phyloP scores from a whole-genome alignment of 1,284 basidiomycete genomes.

The Wolfiporia cocos region DNA sequence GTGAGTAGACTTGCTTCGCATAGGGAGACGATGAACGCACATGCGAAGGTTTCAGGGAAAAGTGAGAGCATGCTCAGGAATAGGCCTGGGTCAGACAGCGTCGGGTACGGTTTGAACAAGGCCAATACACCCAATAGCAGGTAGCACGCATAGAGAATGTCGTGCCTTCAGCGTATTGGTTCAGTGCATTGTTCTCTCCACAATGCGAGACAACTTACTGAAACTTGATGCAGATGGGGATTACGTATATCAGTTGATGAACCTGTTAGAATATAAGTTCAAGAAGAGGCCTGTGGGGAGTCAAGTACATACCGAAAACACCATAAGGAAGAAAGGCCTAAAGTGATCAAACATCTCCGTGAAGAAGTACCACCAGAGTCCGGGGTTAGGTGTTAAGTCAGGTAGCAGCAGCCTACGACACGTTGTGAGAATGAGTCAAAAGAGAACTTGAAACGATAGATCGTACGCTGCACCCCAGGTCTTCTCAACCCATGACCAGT shows the following conservation, averaged over 20 bases:
- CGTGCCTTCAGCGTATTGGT: slow-evolving; percentile 49
- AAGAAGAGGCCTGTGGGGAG: background rate
- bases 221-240: slow-evolving; percentile 86
- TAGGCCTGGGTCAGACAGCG: slow-evolving; percentile 82
- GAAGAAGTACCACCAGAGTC: slow-evolving; percentile 99
- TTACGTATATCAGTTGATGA: slow-evolving; percentile 81
- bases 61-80: slow-evolving; percentile 78
- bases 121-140: slow-evolving; percentile 75
- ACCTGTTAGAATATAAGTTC: slow-evolving; percentile 38
- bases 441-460: background rate
- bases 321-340: slow-evolving; percentile 90
- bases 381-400: slow-evolving; percentile 90
- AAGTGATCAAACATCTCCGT: slow-evolving; percentile 99
- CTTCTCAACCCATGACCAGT: slow-evolving; percentile 61
- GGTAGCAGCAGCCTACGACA: slow-evolving; percentile 41
- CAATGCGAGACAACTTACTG: slow-evolving; percentile 39
- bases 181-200: background rate
- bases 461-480: slow-evolving; percentile 85
- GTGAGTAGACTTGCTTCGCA: slow-evolving; percentile 1
- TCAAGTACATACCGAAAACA: slow-evolving; percentile 72
- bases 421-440: slow-evolving; percentile 1
- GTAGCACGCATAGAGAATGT: slow-evolving; percentile 79
- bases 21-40: slow-evolving; percentile 42
- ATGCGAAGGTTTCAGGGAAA: slow-evolving; percentile 81
- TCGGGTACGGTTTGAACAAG: slow-evolving; percentile 91